Evolutionary conservation across 371 early-diverging fungal species (phyloP).

Genomic region (Rhizopus stolonifer): DNA sequence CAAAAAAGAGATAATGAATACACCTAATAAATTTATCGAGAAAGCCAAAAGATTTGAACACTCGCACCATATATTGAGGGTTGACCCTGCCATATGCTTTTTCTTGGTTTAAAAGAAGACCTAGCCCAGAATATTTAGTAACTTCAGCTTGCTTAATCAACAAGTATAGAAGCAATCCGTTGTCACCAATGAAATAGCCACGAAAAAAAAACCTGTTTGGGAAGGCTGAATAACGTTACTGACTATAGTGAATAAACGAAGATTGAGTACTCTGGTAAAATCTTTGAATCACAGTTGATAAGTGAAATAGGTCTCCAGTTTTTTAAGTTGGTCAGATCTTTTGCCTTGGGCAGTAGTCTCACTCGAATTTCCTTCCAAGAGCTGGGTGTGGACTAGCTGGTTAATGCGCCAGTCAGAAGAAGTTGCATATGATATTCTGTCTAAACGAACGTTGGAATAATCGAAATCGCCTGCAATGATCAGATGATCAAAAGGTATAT

Average conservation of each 20-base stretch:
- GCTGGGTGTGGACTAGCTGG: neutral
- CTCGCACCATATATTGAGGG: slow-evolving; percentile 9
- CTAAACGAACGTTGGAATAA: neutral
- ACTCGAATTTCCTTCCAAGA: slow-evolving; percentile 12
- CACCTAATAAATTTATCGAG: slow-evolving; percentile 1
- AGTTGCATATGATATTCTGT: neutral
- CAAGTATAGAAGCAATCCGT: slow-evolving; percentile 2
- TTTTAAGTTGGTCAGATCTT: slow-evolving; percentile 6
- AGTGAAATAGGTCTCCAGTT: slow-evolving; percentile 30
- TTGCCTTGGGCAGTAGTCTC: slow-evolving; percentile 9
- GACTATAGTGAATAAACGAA: neutral
- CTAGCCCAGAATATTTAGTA: neutral
- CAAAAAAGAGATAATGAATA: slow-evolving; percentile 7
- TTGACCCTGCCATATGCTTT: slow-evolving; percentile 25
- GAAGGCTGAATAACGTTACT: neutral
- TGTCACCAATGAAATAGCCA: slow-evolving; percentile 9
- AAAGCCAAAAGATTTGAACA: slow-evolving; percentile 10
- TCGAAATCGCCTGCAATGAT: slow-evolving; percentile 1
- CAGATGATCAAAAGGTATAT: neutral
- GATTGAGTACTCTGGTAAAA: slow-evolving; percentile 1
- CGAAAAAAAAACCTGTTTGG: slow-evolving; percentile 13
- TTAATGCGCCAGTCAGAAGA: neutral
- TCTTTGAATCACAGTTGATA: slow-evolving; percentile 11
- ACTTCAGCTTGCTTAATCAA: slow-evolving; percentile 7
- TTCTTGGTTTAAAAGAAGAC: slow-evolving; percentile 23